Percentiles rank a stretch among this genome's conserved stretches.
Conservation (phyloP, 768 basidiomycete genomes). For the Boletus insuetus region DNA sequence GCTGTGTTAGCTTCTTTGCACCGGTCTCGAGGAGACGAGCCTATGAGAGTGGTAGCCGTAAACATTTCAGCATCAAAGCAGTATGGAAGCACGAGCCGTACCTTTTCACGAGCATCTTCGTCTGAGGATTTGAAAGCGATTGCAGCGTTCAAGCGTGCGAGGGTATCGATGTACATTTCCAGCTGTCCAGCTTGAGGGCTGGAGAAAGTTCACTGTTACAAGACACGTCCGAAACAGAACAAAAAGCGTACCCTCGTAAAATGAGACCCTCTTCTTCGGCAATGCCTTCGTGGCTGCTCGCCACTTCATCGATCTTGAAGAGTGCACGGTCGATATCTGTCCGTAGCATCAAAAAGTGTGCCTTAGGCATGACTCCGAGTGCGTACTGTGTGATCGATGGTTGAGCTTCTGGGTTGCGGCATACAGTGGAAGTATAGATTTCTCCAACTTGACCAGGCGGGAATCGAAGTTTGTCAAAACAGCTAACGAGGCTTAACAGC, state of each 20-base stretch:
- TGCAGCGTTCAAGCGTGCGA: conserved; percentile 74
- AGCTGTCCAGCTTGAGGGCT: conserved; percentile 75
- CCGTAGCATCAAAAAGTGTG: neutral
- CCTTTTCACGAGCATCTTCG: conserved; percentile 53
- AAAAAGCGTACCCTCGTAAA: conserved; percentile 57
- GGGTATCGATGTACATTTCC: conserved; percentile 60
- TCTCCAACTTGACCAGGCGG: conserved; percentile 78
- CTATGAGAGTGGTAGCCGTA: conserved; percentile 24
- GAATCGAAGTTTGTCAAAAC: conserved; percentile 84
- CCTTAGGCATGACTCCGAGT: neutral
- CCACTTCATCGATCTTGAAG: conserved; percentile 74
- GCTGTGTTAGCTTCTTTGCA: conserved; percentile 74
- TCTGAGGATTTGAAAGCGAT: conserved; percentile 74
- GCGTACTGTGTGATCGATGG: conserved; percentile 67
- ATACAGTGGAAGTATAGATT: conserved; percentile 82
- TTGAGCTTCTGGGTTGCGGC: conserved; percentile 74
- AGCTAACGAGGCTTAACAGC: conserved; percentile 46
- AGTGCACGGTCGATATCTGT: conserved; percentile 80
- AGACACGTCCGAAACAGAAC: neutral
- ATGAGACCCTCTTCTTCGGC: conserved; percentile 78
- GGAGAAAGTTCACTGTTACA: neutral
- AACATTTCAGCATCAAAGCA: neutral
- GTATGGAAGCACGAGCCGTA: conserved; percentile 18
- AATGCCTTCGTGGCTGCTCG: conserved; percentile 70
- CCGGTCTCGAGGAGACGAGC: conserved; percentile 81